Evolutionary conservation across 129 eudicot species (phyloP), one percentile per base, ranked within the genome.

Genomic region (Mikania micrantha): DNA sequence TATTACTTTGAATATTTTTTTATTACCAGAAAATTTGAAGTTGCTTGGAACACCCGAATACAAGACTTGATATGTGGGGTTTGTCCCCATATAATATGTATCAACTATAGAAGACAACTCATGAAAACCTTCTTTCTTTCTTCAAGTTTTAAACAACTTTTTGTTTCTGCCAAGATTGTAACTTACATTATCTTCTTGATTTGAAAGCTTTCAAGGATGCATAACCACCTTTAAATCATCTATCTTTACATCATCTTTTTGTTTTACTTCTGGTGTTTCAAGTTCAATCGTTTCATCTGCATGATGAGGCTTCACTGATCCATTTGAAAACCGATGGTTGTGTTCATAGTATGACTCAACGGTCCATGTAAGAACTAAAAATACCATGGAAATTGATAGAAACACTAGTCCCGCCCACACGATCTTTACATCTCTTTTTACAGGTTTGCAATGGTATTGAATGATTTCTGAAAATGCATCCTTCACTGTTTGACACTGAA

Each of bases 401-500:
- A 81, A 81, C 62, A 80, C 75, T 41, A 83, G 12, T 7, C 82
- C 76, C 19, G 78, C 74, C 95, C 97, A 91, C 3, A 77, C 78
- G 76, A 82, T 81, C 59, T 58, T 60, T 6, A 68, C 70, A 25
- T 85, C 60, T 67, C 88, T 85, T 82, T 85, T 85, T 32, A 91
- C 60, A 1, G 95, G 97, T 53, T 76, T 83, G 79, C 97, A 91
- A 68, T 91, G 93, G 6, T 79, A 64, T 6, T 79, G 31, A 20
- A 87, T 80, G 74, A 91, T 91, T 49, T 78, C 76, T 0, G 90
- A 52, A 19, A 87, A 81, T 8, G 95, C 92, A 54, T 85, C 69
- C 52, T 78, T 81, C 21, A 91, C 93, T 57, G 82, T 79, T 57
- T 79, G 88, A 68, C 97, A 91, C 0, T 91, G 79, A 19, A 85